Conservation (phyloP, 805 yeast species). For the Maudiozyma bulderi region DNA sequence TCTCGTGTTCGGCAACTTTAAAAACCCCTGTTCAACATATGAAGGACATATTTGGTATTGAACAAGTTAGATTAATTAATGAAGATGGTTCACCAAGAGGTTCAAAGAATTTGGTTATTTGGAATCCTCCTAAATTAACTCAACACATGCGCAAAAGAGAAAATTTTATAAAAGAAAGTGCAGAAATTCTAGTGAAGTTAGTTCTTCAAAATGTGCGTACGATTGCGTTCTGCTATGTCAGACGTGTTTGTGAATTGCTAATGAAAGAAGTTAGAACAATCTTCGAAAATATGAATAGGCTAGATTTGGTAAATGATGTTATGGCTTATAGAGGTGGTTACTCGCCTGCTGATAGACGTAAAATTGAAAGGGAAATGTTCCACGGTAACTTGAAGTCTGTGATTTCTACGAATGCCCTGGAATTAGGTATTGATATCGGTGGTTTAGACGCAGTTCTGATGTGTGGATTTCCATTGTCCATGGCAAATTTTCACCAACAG, state of each 20-base stretch:
- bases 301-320: conserved; percentile 47
- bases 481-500: conserved; percentile 86
- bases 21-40: conserved; percentile 65
- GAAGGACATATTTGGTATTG: conserved; percentile 62
- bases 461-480: conserved; percentile 86
- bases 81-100: conserved; percentile 90
- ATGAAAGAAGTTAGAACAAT: conserved; percentile 72
- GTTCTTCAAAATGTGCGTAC: conserved; percentile 60
- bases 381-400: conserved; percentile 77
- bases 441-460: conserved; percentile 82
- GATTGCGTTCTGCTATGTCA: conserved; percentile 81
- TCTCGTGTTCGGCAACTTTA: conserved; percentile 93
- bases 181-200: conserved; percentile 59
- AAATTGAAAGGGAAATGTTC: conserved; percentile 85
- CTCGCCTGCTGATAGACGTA: conserved; percentile 72
- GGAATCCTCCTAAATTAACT: conserved; percentile 77
- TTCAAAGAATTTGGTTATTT: conserved; percentile 59
- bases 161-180: conserved; percentile 66
- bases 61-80: conserved; percentile 44
- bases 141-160: conserved; percentile 48
- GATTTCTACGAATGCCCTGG: conserved; percentile 90
- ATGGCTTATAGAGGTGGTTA: conserved; percentile 97
- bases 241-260: conserved; percentile 76
- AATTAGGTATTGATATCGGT: conserved; percentile 92
- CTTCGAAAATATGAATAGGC: conserved; percentile 36